Evolutionary conservation across 163 green algal species (phyloP).

Genomic region (Chlamydomonas reinhardtii): DNA sequence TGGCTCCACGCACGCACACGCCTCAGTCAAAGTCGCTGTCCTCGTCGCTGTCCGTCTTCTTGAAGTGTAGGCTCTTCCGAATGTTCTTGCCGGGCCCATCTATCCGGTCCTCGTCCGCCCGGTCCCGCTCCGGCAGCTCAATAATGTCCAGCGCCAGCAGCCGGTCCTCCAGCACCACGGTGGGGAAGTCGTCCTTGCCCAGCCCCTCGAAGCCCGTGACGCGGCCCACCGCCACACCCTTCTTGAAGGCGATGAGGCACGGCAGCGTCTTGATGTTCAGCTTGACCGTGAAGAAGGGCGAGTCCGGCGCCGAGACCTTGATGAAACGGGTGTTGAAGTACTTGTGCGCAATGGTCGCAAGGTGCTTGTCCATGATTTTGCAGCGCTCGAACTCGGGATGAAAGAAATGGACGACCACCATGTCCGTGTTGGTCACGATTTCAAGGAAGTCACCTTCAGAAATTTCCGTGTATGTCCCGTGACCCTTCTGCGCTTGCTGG

Average conservation of each 20-base stretch:
- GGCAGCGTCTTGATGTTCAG: slow-evolving; percentile 94
- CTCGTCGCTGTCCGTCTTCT: slow-evolving; percentile 58
- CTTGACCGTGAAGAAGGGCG: slow-evolving; percentile 97
- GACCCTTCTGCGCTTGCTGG: slow-evolving; percentile 85
- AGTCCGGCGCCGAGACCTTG: slow-evolving; percentile 88
- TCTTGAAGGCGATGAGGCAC: slow-evolving; percentile 88
- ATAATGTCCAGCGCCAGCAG: slow-evolving; percentile 33
- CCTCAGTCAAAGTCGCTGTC: slow-evolving; percentile 63
- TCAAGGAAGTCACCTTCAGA: slow-evolving; percentile 87
- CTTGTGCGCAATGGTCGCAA: slow-evolving; percentile 77
- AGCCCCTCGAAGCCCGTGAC: slow-evolving; percentile 94
- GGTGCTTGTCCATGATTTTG: slow-evolving; percentile 97
- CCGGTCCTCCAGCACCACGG: slow-evolving; percentile 53
- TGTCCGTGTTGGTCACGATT: slow-evolving; percentile 86
- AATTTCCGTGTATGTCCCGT: slow-evolving; percentile 87
- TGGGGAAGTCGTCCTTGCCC: slow-evolving; percentile 89
- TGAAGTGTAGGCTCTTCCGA: slow-evolving; percentile 44
- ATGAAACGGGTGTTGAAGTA: slow-evolving; percentile 95
- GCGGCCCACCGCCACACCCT: slow-evolving; percentile 85
- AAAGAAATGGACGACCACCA: slow-evolving; percentile 94
- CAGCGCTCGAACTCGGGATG: slow-evolving; percentile 96
- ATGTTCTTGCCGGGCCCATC: slow-evolving; percentile 46
- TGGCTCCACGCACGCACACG: neutral
- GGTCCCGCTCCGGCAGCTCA: slow-evolving; percentile 1
- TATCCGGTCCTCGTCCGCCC: slow-evolving; percentile 12